Base-by-base conservation (phyloP, 495 filamentous ascomycete genomes). In the Podospora pseudoanserina region DNA sequence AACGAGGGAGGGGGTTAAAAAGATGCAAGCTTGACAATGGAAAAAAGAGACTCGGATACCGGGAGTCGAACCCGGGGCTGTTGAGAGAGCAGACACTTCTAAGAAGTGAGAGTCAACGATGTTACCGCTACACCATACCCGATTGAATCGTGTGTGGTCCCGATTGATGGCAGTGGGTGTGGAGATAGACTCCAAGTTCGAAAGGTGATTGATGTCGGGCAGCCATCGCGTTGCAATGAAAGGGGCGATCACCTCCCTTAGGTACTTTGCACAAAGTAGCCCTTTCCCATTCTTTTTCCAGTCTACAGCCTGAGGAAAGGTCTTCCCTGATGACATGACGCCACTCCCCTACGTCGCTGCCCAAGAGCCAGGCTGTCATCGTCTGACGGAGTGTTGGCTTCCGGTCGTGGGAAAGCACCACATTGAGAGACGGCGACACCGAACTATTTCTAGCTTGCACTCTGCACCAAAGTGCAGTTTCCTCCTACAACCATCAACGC, bases 121-220 rank as follows among this genome's bases (percentile, higher is more conserved):
- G 60, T 68, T 68, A 59, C 66, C 60, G 61, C 60, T 64, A 68
- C 66, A 63, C 66, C 60, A 64, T 63, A 68, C 66, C 61, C 60
- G 61, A 64, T 26, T 58, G 19, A 58, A 64, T 68, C 66, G 66
- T 68, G 66, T 64, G 54, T 68, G 60, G 60, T 64, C 34, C 60
- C 66, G 60, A 68, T 64, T 64, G 28, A 68, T 54, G 23, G 20
- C 30, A 23, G 13, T 13, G 3, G 7, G 2, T 11, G 1, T 11
- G 39, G 39, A 13, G 15, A 1, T 49, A 49, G 1, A 23, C 23
- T 23, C 1, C 23, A 23, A 23, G 23, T 23, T 1, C 23, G 1
- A 23, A 23, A 23, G 23, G 23, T 23, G 23, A 23, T 23, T 23
- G 23, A 23, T 23, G 23, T 23, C 23, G 23, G 23, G 23, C 30